Evolutionary conservation across 495 filamentous ascomycete species (phyloP).

Genomic region (Hypomontagnella monticulosa): DNA sequence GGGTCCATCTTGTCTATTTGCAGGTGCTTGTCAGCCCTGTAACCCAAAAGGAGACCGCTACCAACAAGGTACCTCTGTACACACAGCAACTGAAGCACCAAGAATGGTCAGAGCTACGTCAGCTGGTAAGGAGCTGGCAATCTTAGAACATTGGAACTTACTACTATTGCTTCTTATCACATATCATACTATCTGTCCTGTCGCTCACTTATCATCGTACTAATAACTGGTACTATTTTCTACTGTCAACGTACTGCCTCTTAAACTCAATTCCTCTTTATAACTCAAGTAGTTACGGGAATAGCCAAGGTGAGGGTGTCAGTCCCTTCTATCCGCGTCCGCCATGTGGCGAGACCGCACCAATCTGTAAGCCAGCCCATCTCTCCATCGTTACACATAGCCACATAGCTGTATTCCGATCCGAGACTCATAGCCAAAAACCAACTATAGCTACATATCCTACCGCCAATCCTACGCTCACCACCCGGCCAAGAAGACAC

Average conservation of each 20-base stretch:
- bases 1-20: slow-evolving; percentile 1
- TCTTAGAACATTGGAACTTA: slow-evolving; percentile 5
- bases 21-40: slow-evolving; percentile 16
- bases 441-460: slow-evolving; percentile 81
- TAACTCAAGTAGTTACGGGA: slow-evolving; percentile 4
- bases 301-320: slow-evolving; percentile 49
- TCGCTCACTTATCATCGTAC: slow-evolving; percentile 25
- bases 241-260: neutral
- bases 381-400: neutral
- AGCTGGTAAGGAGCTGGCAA: slow-evolving; percentile 36
- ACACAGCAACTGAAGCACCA: neutral
- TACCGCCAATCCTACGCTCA: slow-evolving; percentile 98
- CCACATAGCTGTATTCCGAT: neutral
- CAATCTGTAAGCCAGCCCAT: slow-evolving; percentile 75
- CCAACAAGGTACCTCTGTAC: too few relatives aligned
- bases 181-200: neutral
- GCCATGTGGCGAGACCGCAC: slow-evolving; percentile 98
- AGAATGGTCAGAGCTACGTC: slow-evolving; percentile 43
- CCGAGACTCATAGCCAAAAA: slow-evolving; percentile 3
- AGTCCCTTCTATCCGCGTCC: slow-evolving; percentile 58
- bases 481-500: slow-evolving; percentile 86
- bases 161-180: neutral
- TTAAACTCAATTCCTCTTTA: slow-evolving; percentile 13
- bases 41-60: slow-evolving; percentile 20
- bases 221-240: neutral